Evolutionary conservation across 129 eudicot genomes (phyloP), one percentile per base, ranked within the genome.

Genomic region (Calendula officinalis): DNA sequence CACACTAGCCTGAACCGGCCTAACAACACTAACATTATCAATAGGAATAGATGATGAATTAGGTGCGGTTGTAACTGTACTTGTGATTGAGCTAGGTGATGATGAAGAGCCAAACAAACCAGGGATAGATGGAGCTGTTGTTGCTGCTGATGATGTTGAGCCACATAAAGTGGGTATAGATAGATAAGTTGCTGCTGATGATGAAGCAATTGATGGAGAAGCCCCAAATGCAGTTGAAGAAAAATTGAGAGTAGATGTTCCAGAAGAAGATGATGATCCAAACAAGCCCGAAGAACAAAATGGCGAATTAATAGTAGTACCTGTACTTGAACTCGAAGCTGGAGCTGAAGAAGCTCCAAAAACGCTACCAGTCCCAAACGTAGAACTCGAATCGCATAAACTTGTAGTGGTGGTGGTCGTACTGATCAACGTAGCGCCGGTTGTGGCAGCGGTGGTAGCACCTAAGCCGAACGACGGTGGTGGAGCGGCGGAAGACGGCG

Each of bases 241-340:
- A 16, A 67, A 47, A 7, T 16, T 39, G 9, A 34, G 37, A 3
- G 74, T 62, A 16, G 75, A 54, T 9, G 67, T 27, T 30, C 47
- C 40, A n/a, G 70, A 39, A 14, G 82, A 49, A 8, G 82, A 56
- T 33, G 78, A 42, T 39, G 75, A 71, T 52, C 74, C 74, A 51
- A 60, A 75, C 12, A 53, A 60, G 11, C 27, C 46, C 1, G 75
- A 41, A 44, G 52, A 22, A 22, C 30, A 13, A 37, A 66, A 42
- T 4, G 48, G 75, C 6, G 53, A 58, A 9, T 7, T 69, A 44
- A 50, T 65, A 60, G 75, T 30, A 14, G 77, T 8, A 34, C 76
- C 54, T 30, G 80, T 14, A 36, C 48, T 56, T 1, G 77, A 51
- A 16, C 70, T 44, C 3, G 64, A 66, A 22, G 30, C 30, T 22